Percentiles rank a stretch among this genome's conserved stretches.
phyloP scores from a whole-genome alignment of 2,329 filamentous ascomycete genomes.

The Colletotrichum cereale region DNA sequence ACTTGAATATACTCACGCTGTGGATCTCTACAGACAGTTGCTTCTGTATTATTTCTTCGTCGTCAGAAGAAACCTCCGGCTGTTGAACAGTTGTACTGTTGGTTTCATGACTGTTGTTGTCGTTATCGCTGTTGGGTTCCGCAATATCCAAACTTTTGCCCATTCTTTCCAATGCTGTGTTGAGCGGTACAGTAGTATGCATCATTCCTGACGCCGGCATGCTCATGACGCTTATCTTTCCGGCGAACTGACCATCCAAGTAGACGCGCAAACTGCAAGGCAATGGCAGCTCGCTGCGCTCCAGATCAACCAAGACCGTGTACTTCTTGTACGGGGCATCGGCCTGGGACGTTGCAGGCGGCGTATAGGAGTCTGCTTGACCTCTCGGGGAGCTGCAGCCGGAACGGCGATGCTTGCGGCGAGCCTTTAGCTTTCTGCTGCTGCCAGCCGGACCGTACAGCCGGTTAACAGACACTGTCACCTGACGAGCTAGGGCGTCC shows the following conservation, averaged over 20 bases:
- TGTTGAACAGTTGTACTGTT: not conserved
- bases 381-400: not conserved
- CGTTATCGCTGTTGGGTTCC: too few species aligned
- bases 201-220: slow-evolving; percentile 5
- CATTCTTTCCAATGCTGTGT: not conserved
- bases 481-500: slow-evolving; percentile 13
- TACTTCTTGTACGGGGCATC: slow-evolving; percentile 43
- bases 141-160: not conserved
- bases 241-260: slow-evolving; percentile 49
- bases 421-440: slow-evolving; percentile 1
- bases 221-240: slow-evolving; percentile 52
- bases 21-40: slow-evolving; percentile 12
- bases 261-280: slow-evolving; percentile 53
- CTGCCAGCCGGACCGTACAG: slow-evolving; percentile 2
- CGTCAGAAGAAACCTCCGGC: not conserved
- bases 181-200: slow-evolving; percentile 5
- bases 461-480: slow-evolving; percentile 12
- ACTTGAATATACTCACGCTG: not conserved
- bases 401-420: not conserved
- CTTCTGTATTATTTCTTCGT: not conserved
- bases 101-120: not conserved
- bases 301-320: slow-evolving; percentile 51
- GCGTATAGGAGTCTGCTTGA: not conserved
- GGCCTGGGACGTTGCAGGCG: not conserved
- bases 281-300: slow-evolving; percentile 51